Conservation (phyloP, 805 yeast genomes). For the Nakazawaea ambrosiae region DNA sequence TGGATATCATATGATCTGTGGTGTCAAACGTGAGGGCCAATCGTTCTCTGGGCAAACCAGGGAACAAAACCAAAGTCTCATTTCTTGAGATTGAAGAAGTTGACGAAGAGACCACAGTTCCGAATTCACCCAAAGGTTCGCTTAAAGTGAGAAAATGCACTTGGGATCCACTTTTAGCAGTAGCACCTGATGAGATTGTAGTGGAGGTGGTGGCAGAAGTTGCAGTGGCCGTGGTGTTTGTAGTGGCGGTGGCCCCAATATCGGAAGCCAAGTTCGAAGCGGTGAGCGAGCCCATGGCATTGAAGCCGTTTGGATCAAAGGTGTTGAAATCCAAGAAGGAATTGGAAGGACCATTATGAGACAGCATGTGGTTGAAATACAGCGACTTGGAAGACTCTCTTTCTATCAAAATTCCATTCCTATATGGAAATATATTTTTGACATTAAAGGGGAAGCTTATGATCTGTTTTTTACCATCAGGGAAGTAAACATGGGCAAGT, state of each 20-base stretch:
- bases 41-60: constrained; percentile 29
- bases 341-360: no score
- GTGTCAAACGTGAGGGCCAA: constrained; percentile 53
- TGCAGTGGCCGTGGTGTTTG: constrained; percentile 7
- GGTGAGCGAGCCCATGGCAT: no score
- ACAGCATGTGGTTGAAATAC: no score
- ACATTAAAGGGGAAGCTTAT: constrained; percentile 67
- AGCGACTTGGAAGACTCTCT: no score
- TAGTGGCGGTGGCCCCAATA: no score
- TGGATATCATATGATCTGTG: constrained; percentile 33
- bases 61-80: constrained; percentile 54
- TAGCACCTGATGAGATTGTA: constrained; percentile 15
- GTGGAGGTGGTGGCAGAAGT: constrained; percentile 8
- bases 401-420: constrained; percentile 62
- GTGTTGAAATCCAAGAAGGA: no score
- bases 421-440: constrained; percentile 53
- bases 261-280: no score
- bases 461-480: constrained; percentile 50
- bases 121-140: constrained; percentile 71
- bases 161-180: constrained; percentile 17
- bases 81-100: constrained; percentile 53
- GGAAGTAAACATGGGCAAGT: constrained; percentile 54
- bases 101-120: constrained; percentile 64
- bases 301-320: no score
- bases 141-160: constrained; percentile 53